Base-by-base conservation (phyloP, 805 yeast genomes). In the Saturnispora quitensis region DNA sequence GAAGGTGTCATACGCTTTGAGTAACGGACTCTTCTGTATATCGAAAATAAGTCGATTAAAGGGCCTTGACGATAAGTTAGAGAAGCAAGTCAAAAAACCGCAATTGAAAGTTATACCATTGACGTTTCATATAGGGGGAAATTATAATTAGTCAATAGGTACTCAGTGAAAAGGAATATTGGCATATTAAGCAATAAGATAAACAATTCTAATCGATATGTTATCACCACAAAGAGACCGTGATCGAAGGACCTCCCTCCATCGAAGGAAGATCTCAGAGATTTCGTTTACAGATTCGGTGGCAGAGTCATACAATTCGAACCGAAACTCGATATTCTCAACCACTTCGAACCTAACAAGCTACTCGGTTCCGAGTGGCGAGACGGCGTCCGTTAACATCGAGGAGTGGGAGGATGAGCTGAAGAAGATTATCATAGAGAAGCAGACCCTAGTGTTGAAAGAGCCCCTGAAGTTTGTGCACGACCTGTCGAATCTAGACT, bases 231-330 rank as follows among this genome's bases (percentile, higher is more conserved):
- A 34, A n/a, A 35, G 52, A 40, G 52, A 50, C 18, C 17, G 28
- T 12, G 31, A 50, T 38, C 42, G 42, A 22, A 35, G 40, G 40
- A 31, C 38, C 10, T 38, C 45, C 2, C 18, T 44, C 17, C 52
- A 50, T 44, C 27, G 48, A 8, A 43, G 52, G 22, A 50, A 50
- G 40, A 50, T 50, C 38, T 50, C 52, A 8, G 52, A 50, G 24
- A 40, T 50, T 5, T 50, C 52, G 33, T 44, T 50, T 5, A 44
- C 52, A 8, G 51, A 49, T 27, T 49, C 51, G 6, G 47, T 49
- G 47, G 51, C 51, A 12, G 51, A 49, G 18, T 50, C 52, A 5
- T 36, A 43, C 31, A 36, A n/a, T 15, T 48, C 50, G 13, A 48
- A 44, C 3, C 27, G 42, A 15, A 50, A 50, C 18, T 50, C 52